These are phyloP conservation scores for Candida tallmaniae DNA, from an alignment of 805 yeast species.

Conservation along the genomic window DNA sequence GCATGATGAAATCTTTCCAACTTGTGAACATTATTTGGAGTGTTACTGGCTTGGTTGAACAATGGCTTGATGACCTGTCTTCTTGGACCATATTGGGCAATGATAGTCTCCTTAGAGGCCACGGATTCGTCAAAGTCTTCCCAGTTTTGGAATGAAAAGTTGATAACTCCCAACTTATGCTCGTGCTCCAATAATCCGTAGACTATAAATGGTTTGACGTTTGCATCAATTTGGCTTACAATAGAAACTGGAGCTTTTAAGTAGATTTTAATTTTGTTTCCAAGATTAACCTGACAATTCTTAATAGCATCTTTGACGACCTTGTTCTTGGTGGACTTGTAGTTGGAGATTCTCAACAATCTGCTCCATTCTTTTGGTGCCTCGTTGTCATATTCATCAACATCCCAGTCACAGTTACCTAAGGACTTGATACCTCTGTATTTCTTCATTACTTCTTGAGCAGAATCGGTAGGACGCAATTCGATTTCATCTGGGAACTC, in stretches of 20 bases:
- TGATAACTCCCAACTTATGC: conserved; percentile 77
- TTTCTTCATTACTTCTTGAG: conserved; percentile 65
- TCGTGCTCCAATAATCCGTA: conserved; percentile 82
- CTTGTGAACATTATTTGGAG: conserved; percentile 82
- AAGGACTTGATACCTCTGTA: conserved; percentile 87
- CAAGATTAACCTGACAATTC: conserved; percentile 44
- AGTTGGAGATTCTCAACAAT: conserved; percentile 69
- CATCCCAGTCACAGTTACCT: conserved; percentile 80
- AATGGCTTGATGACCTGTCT: conserved; percentile 78
- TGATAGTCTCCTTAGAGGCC: conserved; percentile 72
- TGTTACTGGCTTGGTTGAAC: conserved; percentile 73
- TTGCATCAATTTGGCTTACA: conserved; percentile 4
- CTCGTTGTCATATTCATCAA: conserved; percentile 72
- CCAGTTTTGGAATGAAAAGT: conserved; percentile 81
- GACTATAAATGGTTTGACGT: conserved; percentile 48
- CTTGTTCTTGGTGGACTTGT: conserved; percentile 68
- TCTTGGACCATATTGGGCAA: conserved; percentile 93
- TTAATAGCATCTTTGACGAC: conserved; percentile 54
- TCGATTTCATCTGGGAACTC: conserved; percentile 97
- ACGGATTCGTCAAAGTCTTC: conserved; percentile 85
- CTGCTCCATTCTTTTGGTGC: conserved; percentile 78
- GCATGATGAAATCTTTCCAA: conserved; percentile 79
- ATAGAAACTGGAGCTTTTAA: conserved; percentile 31
- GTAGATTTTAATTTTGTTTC: conserved; percentile 57
- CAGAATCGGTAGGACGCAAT: conserved; percentile 69